Base-by-base conservation (phyloP, 306 rosid species). In the Argentina anserina region DNA sequence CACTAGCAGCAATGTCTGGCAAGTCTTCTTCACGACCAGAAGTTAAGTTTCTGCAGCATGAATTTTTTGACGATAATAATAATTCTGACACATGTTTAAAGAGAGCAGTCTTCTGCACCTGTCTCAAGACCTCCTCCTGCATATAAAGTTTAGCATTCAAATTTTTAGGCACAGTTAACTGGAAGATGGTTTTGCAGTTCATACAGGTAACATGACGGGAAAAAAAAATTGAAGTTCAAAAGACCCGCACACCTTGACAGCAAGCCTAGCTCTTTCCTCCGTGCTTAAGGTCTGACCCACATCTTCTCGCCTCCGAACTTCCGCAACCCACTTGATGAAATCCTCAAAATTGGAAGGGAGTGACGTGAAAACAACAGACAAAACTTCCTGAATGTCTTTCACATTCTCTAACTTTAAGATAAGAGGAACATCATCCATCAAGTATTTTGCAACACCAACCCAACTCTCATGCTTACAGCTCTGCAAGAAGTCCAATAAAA, bases 391-490 rank as follows among this genome's bases (percentile, higher is more conserved):
- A 72, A 84, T 71, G 80, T 85, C 87, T 72, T 83, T 80, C 80
- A 91, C 78, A 41, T 80, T 83, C 76, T 84, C 84, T 46, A 92
- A 87, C 74, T 85, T 84, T 78, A 93, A 84, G 77, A 93, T 87
- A 81, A 84, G 68, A 79, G 96, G 92, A 76, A 89, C 87, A 72
- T 89, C 97, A 42, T 89, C 96, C 78, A 86, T 84, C 31, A 93
- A 80, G 86, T 86, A 89, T 67, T 87, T 87, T 1, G 96, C 98
- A 73, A 93, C 82, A 67, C 82, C 77, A 66, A 80, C 75, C 98
- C 97, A 93, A 75, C 96, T 88, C 83, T 89, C 91, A n/a, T 93
- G 97, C 85, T 89, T 93, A 83, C 98, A 93, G 82, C 97, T 91
- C 98, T 93, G 87, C 85, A 87, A 81, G 75, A 81, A 83, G 29